Evolutionary conservation across 202 grass and related monocot genomes (phyloP), one percentile per base, ranked within the genome.

Genomic region (Hordeum pubiflorum): DNA sequence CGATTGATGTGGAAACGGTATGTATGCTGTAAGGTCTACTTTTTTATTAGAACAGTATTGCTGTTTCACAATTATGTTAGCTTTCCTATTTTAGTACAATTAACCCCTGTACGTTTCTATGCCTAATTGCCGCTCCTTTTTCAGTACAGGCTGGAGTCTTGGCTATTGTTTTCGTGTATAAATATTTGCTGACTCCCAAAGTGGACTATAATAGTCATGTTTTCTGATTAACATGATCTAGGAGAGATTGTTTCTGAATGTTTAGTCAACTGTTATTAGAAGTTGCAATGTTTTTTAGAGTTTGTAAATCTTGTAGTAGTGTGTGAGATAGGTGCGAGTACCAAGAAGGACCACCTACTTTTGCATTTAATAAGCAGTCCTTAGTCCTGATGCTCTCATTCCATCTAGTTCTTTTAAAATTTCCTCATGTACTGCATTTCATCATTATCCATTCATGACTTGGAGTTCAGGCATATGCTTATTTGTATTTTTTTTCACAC

Each of bases 1-100:
- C 93, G 3, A 97, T 97, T 91, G 90, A 97, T 50, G 61, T 82
- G 24, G 91, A 97, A 90, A 93, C 93, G 59, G 93, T 93, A 89
- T 63, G 24, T 38, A 22, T 68, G 39, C 34, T 73, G 13, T 44
- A 33, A 36, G 26, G 5, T 37, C 8, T 67, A 10, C 10, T 23
- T 13, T 23, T 5, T 21, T 3, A 20, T 58, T 56, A 32, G 8
- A 57, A 36, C 10, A 26, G 2, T 75, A 70, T 66, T 6, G 26
- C 26, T 7, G 50, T 69, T 66, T 69, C 60, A 36, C 22, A 27
- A 8, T 43, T 72, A 14, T 65, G 5, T 50, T 67, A 15, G 32
- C 14, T 58, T 65, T 24, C 2, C 22, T 55, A 77, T 77, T 72
- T 32, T 15, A 20, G 12, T n/a, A 1, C 5, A 44, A 61, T 63